Base-by-base conservation (phyloP, 805 yeast genomes). In the Phaffomyces thermotolerans region DNA sequence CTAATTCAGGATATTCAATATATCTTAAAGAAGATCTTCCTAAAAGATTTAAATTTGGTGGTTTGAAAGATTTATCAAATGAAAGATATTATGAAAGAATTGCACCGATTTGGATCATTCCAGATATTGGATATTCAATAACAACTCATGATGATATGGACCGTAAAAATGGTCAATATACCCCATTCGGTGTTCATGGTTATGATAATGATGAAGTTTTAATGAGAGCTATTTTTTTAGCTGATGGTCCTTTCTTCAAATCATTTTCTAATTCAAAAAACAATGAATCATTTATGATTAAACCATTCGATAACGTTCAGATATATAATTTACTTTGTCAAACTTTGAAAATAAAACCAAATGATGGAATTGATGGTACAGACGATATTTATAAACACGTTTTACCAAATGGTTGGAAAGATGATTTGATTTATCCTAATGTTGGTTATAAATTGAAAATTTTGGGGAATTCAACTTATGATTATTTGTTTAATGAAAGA, bases 51-150 rank as follows among this genome's bases (percentile, higher is more conserved):
- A 44, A 62, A 8, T 65, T 64, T 46, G 59, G 60, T 24, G 67
- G 66, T 14, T 42, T 39, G 18, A 9, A 24, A 20, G 37, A 23
- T 7, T 3, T 17, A 4, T 15, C 25, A 2, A 34, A 39, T 20
- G 27, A 44, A 15, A 39, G 53, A 40, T 83, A 70, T 56, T 67
- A 73, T 44, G 68, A 77, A 38, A 71, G 96, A 47, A 67, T 88
- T 18, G 95, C 96, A 0, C 95, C 95, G 1, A 62, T 90, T 25
- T 86, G 96, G 91, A 59, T 90, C 4, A 68, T 90, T 3, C 96
- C 96, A 0, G 75, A 81, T 31, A 79, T 85, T 6, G 96, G 96
- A 0, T 90, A 83, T 64, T 72, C 84, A 0, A 62, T 89, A 14
- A 73, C 86, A 2, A 84, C 89, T 1, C 73, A 71, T 44, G 70